Conservation (phyloP, 495 filamentous ascomycete species). For the Penicillium salamii region DNA sequence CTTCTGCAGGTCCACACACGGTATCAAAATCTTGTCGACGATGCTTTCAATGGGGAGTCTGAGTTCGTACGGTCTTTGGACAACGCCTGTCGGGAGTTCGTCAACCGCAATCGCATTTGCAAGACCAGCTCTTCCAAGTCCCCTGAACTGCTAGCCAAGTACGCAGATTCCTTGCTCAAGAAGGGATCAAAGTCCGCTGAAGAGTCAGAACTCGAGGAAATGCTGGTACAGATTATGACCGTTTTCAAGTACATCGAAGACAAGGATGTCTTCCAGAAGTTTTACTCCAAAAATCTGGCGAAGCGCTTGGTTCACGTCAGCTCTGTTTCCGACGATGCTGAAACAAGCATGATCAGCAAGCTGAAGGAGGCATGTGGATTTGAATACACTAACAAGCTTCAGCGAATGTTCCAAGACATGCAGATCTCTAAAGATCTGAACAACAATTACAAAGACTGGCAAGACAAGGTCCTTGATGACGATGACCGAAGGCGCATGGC, state of each 20-base stretch:
- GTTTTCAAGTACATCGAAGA: conserved; percentile 99
- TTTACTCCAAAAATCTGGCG: conserved; percentile 95
- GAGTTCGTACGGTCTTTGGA: conserved; percentile 96
- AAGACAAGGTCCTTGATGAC: conserved; percentile 58
- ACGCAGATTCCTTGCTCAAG: conserved; percentile 89
- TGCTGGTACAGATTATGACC: conserved; percentile 95
- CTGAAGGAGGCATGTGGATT: conserved; percentile 98
- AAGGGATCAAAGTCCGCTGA: conserved; percentile 89
- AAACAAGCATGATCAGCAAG: conserved; percentile 99
- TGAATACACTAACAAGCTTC: conserved; percentile 98
- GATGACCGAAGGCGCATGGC: conserved; percentile 56
- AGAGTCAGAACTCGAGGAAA: conserved; percentile 88
- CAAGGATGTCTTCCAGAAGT: conserved; percentile 99
- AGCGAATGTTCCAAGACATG: conserved; percentile 99
- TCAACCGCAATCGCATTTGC: conserved; percentile 95
- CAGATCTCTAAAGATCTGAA: conserved; percentile 98
- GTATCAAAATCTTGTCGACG: conserved; percentile 86
- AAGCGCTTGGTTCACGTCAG: conserved; percentile 91
- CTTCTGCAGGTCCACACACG: conserved; percentile 90
- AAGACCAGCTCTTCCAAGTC: conserved; percentile 88
- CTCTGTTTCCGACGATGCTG: conserved; percentile 93
- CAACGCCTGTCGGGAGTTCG: conserved; percentile 96
- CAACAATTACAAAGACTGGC: conserved; percentile 71
- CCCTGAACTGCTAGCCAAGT: conserved; percentile 91
- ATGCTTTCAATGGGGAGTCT: conserved; percentile 90